Evolutionary conservation across 164 flowering plant species (phyloP).

Genomic region (Annona squamosa): DNA sequence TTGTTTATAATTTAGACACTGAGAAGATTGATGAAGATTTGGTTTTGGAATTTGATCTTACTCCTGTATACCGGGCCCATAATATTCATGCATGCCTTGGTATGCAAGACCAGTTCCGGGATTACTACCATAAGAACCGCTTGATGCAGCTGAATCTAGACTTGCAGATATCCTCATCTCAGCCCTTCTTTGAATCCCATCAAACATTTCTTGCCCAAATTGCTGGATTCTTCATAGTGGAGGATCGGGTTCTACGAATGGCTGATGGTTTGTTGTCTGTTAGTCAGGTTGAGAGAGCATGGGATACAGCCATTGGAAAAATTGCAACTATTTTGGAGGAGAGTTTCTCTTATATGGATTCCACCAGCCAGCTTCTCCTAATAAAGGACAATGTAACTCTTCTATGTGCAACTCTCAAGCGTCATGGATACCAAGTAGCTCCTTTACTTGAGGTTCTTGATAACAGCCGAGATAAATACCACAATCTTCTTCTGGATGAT

Average conservation of each 20-base stretch:
- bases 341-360: conserved; percentile 63
- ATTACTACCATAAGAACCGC: conserved; percentile 72
- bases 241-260: conserved; percentile 75
- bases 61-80: conserved; percentile 77
- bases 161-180: conserved; percentile 58
- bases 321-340: conserved; percentile 54
- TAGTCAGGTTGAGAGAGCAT: conserved; percentile 63
- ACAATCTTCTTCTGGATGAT: conserved; percentile 71
- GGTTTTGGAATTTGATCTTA: conserved; percentile 62
- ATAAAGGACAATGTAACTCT: conserved; percentile 86
- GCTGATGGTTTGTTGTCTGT: conserved; percentile 55
- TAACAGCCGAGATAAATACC: conserved; percentile 63
- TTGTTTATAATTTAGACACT: conserved; percentile 54
- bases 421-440: conserved; percentile 70
- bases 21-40: conserved; percentile 65
- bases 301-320: conserved; percentile 74
- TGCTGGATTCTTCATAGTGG: conserved; percentile 83
- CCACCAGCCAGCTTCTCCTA: conserved; percentile 69
- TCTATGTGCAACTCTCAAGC: conserved; percentile 61
- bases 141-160: conserved; percentile 70
- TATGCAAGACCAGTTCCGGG: conserved; percentile 59
- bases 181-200: conserved; percentile 72
- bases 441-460: conserved; percentile 61
- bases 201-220: conserved; percentile 66
- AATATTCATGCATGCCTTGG: conserved; percentile 73